Percentiles rank a stretch among this genome's conserved stretches.
These are phyloP conservation scores for Beauveria bassiana DNA, from an alignment of 2,329 filamentous ascomycete genomes.

Conservation along the genomic window DNA sequence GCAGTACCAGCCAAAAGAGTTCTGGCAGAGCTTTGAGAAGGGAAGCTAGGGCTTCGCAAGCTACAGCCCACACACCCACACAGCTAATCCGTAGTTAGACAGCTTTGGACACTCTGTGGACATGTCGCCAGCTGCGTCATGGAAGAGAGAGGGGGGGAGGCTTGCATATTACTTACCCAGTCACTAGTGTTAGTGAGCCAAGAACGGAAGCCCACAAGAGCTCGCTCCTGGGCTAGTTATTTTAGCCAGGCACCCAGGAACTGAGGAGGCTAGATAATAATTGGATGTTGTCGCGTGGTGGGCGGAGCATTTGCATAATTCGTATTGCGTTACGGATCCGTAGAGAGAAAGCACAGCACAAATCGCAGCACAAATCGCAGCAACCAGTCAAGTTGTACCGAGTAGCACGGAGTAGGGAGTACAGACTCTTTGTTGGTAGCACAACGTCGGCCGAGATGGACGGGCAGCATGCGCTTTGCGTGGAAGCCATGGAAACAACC, in stretches of 20 bases:
- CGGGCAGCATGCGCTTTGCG: no score
- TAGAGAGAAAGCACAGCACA: background rate
- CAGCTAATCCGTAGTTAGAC: background rate
- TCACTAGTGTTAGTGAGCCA: background rate
- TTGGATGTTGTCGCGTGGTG: slow-evolving; percentile 8
- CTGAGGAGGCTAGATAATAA: background rate
- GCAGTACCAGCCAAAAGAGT: background rate
- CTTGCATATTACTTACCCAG: background rate
- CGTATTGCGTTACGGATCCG: background rate
- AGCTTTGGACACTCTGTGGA: background rate
- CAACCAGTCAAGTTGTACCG: no score
- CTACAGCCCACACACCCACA: background rate
- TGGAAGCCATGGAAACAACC: no score
- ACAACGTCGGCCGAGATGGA: no score
- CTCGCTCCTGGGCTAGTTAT: background rate
- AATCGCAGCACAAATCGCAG: background rate
- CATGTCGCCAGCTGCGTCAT: background rate
- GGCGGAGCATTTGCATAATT: slow-evolving; percentile 1
- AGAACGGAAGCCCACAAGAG: background rate
- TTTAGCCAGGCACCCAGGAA: slow-evolving; percentile 2
- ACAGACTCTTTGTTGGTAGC: no score
- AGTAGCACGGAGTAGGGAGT: no score
- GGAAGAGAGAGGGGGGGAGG: no score
- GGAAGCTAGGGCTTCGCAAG: background rate
- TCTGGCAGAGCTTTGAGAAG: background rate